These are phyloP conservation scores for Eucalyptus cloeziana DNA, from an alignment of 345 rosid genomes.

Conservation along the genomic window DNA sequence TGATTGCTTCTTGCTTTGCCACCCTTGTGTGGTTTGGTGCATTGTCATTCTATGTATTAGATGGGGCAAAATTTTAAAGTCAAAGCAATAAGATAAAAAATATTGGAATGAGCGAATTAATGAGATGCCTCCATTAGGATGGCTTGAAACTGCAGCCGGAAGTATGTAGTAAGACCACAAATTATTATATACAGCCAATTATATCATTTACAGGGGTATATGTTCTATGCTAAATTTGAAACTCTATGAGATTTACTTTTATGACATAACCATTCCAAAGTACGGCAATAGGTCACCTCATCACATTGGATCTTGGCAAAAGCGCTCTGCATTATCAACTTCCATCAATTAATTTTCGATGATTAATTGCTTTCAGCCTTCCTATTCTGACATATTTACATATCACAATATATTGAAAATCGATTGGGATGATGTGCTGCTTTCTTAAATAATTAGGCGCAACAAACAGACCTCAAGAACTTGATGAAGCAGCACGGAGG, in stretches of 20 bases:
- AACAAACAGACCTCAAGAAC: slow-evolving; percentile 97
- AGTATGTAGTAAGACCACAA: not conserved
- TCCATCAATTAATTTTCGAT: not conserved
- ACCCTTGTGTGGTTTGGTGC: not conserved
- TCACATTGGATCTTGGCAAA: not conserved
- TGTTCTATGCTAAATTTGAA: not conserved
- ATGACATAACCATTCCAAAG: not conserved
- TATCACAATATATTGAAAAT: not conserved
- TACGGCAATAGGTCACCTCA: not conserved
- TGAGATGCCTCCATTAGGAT: not conserved
- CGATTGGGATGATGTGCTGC: not conserved
- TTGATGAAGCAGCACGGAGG: slow-evolving; percentile 96
- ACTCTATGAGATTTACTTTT: not conserved
- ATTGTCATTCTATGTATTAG: not conserved
- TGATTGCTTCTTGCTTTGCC: not conserved
- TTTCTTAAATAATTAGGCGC: slow-evolving; percentile 49
- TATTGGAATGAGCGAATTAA: not conserved
- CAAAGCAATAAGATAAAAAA: not conserved
- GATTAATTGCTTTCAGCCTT: not conserved
- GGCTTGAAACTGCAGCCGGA: not conserved
- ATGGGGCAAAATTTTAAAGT: not conserved
- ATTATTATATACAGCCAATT: not conserved
- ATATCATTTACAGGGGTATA: not conserved
- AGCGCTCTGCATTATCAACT: not conserved
- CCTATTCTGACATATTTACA: not conserved